These are phyloP conservation scores for Hymenoscyphus albidus DNA, from an alignment of 2,329 filamentous ascomycete species.

Conservation along the genomic window DNA sequence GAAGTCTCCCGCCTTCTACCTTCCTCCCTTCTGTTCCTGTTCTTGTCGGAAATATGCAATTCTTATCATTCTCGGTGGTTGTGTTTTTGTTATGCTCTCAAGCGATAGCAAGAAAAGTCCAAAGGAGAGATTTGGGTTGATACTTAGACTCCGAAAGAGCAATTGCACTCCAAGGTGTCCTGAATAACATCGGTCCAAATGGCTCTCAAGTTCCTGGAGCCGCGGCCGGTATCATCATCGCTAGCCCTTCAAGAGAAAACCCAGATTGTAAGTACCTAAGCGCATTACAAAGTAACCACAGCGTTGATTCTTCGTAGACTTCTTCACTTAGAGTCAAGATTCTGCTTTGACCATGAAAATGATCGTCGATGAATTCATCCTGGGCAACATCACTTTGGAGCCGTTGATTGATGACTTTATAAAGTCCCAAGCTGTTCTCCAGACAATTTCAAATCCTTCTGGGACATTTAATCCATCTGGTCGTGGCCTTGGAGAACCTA, in stretches of 20 bases:
- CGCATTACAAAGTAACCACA: background rate
- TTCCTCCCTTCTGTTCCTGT: background rate
- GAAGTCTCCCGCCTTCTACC: no score
- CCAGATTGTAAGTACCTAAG: constrained; percentile 46
- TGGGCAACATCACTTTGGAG: constrained; percentile 46
- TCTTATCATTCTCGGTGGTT: background rate
- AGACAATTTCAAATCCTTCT: constrained; percentile 54
- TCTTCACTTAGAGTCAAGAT: constrained; percentile 74
- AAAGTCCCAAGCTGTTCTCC: constrained; percentile 56
- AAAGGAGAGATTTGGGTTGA: constrained; percentile 25
- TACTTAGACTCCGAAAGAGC: constrained; percentile 44
- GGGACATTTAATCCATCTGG: constrained; percentile 39
- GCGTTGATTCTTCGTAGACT: constrained; percentile 49
- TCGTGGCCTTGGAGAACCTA: constrained; percentile 64
- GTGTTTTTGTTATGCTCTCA: constrained; percentile 7
- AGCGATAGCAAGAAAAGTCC: constrained; percentile 14
- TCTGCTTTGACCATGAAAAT: constrained; percentile 68
- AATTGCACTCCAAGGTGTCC: constrained; percentile 47
- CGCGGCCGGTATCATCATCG: constrained; percentile 48
- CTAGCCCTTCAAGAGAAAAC: constrained; percentile 50
- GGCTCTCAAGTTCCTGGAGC: constrained; percentile 47
- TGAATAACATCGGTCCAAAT: constrained; percentile 53
- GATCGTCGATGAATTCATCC: constrained; percentile 61
- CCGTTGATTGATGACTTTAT: constrained; percentile 63
- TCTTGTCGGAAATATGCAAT: constrained; percentile 10